Conservation (phyloP, 2,329 filamentous ascomycete genomes). For the Monilinia polystroma region DNA sequence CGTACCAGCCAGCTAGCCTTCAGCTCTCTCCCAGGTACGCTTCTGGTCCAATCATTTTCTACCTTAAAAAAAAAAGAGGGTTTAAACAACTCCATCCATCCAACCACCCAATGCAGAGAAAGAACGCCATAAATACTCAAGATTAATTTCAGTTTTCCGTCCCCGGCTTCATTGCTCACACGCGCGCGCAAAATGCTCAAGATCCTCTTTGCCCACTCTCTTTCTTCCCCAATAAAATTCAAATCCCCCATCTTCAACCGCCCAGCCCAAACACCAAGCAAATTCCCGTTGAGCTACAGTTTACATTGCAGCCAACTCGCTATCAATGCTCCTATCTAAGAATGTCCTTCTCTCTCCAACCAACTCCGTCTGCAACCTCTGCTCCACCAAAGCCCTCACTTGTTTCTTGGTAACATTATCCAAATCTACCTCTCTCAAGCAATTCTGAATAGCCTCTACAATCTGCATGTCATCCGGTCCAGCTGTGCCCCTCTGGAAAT, state of each 20-base stretch:
- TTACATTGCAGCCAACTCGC: constrained; percentile 90
- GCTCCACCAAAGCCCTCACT: constrained; percentile 85
- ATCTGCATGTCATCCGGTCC: constrained; percentile 80
- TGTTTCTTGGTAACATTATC: constrained; percentile 99
- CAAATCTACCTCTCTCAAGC: constrained; percentile 83
- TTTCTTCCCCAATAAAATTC: neutral
- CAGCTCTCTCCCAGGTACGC: constrained; percentile 1
- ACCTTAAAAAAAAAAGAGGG: neutral
- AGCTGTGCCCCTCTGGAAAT: constrained; percentile 55
- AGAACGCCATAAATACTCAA: constrained; percentile 3
- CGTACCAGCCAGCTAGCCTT: constrained; percentile 3
- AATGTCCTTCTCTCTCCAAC: constrained; percentile 82
- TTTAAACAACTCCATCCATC: constrained; percentile 1
- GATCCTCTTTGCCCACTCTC: neutral
- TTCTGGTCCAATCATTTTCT: constrained; percentile 11
- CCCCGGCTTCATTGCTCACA: constrained; percentile 1
- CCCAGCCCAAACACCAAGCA: neutral
- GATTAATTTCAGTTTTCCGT: constrained; percentile 4
- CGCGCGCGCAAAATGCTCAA: neutral
- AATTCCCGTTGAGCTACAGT: neutral
- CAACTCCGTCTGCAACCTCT: constrained; percentile 86
- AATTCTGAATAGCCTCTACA: constrained; percentile 77
- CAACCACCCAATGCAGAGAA: constrained; percentile 16
- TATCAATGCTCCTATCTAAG: constrained; percentile 90
- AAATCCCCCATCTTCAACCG: neutral